Evolutionary conservation across 441 rosid genomes (phyloP), one percentile per base, ranked within the genome.

Genomic region (Macaranga tanarius): DNA sequence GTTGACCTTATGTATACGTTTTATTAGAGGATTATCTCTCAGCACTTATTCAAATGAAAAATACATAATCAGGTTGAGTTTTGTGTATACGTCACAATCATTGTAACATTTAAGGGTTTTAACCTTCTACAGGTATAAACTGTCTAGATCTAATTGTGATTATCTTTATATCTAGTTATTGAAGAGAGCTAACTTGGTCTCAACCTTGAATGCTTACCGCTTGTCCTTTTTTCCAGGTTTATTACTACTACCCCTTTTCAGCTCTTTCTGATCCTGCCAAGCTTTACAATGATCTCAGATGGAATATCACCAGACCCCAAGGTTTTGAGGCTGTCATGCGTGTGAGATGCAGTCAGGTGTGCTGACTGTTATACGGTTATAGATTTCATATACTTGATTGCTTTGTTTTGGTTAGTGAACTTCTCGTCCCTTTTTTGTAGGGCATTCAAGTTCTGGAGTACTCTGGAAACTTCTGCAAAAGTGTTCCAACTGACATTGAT

Each of bases 281-380:
- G 92, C 96, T 96, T 56, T 94, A 89, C 87, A 96, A 92, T 79
- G 99, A 96, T 86, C 96, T 92, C 19, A 91, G 93, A 82, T 96
- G 99, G 99, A 96, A 96, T 84, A 77, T 94, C 74, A 86, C 93
- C 34, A 90, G 99, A 84, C 98, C 98, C 63, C 99, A 96, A 85
- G 98, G 99, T 71, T 90, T 86, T 84, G 99, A 96, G 89, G 96
- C 99, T 51, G 99, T 96, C 60, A 94, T 96, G 99, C 91, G 98
- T 72, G 99, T 96, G 75, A 86, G 99, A 86, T 92, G 99, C 87
- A 91, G 99, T 81, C 96, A 91, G 94, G 99, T 96, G 85, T 76
- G 28, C 8, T 20, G 10, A 54, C 22, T 52, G 40, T 10, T 38
- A 11, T 19, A 17, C 31, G 4, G 7, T 65, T 44, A 4, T 45